phyloP scores from a whole-genome alignment of 2,329 filamentous ascomycete genomes.

The Colletotrichum brevisporum region DNA sequence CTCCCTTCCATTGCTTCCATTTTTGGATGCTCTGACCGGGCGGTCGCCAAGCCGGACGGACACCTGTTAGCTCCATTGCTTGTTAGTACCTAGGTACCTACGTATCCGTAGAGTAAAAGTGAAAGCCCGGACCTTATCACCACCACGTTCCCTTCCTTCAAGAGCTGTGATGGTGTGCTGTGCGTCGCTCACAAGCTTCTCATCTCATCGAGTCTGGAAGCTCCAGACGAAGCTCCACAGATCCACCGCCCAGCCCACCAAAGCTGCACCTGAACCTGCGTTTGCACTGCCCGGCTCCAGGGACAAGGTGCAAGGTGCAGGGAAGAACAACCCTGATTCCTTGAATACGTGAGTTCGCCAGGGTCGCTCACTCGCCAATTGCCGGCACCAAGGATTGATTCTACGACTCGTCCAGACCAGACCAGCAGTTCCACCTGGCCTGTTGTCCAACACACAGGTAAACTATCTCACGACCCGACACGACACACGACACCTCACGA shows the following conservation, averaged over 20 bases:
- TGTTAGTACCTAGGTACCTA: background rate
- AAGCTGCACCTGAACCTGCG: constrained; percentile 20
- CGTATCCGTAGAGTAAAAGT: too few relatives aligned
- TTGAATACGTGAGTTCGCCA: background rate
- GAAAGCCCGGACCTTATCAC: too few relatives aligned
- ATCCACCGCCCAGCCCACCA: constrained; percentile 24
- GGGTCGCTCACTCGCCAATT: constrained; percentile 16
- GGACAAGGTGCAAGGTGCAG: constrained; percentile 20
- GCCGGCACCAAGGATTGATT: constrained; percentile 18
- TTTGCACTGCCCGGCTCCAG: constrained; percentile 29
- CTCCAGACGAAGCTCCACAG: constrained; percentile 30
- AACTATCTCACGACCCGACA: too few relatives aligned
- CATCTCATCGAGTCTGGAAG: background rate
- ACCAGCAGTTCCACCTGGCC: too few relatives aligned
- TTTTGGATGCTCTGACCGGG: constrained; percentile 21
- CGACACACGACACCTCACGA: too few relatives aligned
- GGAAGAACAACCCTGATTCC: constrained; percentile 23
- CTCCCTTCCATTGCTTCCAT: background rate
- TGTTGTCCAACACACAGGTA: too few relatives aligned
- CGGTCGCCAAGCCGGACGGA: constrained; percentile 25
- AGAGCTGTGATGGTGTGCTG: too few relatives aligned
- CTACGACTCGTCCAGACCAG: too few relatives aligned
- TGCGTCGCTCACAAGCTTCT: too few relatives aligned
- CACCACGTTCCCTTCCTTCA: too few relatives aligned
- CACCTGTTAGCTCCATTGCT: background rate